phyloP scores from a whole-genome alignment of 2,329 filamentous ascomycete species.

The Colletotrichum tofieldiae region DNA sequence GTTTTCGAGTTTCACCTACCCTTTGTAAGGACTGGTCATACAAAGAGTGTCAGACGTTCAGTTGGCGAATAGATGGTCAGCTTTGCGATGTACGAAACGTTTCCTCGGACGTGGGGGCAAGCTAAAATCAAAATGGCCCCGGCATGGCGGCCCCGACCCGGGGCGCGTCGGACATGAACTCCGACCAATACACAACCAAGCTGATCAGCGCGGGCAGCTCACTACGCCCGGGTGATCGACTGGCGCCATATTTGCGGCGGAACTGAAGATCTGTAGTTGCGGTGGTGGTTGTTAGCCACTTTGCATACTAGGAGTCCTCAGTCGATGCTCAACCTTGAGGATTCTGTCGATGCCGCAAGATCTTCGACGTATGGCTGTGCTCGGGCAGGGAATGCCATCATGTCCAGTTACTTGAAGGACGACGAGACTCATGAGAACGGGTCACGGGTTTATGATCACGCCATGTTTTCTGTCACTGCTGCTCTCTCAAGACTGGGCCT shows the following conservation, averaged over 20 bases:
- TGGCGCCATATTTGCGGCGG: background rate
- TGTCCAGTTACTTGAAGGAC: background rate
- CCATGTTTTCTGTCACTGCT: background rate
- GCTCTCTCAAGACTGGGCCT: background rate
- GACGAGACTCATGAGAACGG: background rate
- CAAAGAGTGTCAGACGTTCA: background rate
- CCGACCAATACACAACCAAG: background rate
- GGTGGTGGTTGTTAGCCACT: background rate
- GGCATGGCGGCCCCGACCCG: background rate
- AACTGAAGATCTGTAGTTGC: background rate
- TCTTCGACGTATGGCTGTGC: too few species aligned
- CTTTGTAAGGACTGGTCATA: background rate
- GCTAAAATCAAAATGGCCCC: background rate
- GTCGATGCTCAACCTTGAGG: background rate
- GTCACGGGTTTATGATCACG: background rate
- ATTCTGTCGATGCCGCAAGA: too few species aligned
- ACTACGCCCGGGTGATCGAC: background rate
- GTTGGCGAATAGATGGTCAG: background rate
- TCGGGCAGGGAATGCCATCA: too few species aligned
- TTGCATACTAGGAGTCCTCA: background rate
- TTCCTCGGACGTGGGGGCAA: background rate
- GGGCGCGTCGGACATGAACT: background rate
- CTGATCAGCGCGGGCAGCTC: background rate
- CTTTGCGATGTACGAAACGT: background rate
- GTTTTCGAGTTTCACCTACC: background rate